These are phyloP conservation scores for Coelastrella sp. DNA, from an alignment of 139 green algal species.

Conservation along the genomic window DNA sequence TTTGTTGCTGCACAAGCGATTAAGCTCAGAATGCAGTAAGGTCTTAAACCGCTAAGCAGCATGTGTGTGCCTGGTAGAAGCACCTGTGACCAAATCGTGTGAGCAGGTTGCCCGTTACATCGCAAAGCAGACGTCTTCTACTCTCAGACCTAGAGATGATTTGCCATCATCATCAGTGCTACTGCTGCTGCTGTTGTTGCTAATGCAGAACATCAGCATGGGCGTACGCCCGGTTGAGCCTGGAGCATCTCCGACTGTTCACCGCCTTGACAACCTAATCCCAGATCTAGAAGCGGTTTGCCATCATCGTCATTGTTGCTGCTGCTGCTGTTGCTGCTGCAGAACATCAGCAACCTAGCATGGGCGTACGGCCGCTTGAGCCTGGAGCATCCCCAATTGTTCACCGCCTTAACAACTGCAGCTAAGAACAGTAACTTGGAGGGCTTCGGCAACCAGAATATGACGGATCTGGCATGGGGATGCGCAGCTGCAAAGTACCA, in stretches of 20 bases:
- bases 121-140: too few relatives aligned
- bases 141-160: too few relatives aligned
- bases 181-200: slow-evolving; percentile 2
- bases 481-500: background rate
- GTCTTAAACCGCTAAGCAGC: too few relatives aligned
- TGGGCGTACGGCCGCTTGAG: slow-evolving; percentile 17
- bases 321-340: slow-evolving; percentile 4
- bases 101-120: too few relatives aligned
- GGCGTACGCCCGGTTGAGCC: slow-evolving; percentile 6
- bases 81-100: too few relatives aligned
- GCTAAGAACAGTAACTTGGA: slow-evolving; percentile 1
- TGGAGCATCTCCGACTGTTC: too few relatives aligned
- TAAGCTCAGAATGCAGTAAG: too few relatives aligned
- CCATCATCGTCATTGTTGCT: background rate
- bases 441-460: slow-evolving; percentile 40
- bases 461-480: slow-evolving; percentile 46
- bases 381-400: background rate
- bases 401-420: background rate
- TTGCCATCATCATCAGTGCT: background rate
- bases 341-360: slow-evolving; percentile 39
- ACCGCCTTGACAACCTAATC: background rate
- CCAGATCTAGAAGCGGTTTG: too few relatives aligned
- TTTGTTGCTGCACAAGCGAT: too few relatives aligned
- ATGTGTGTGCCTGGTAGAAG: too few relatives aligned
- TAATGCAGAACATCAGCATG: slow-evolving; percentile 37